Percentiles rank a stretch among this genome's conserved stretches.
Conservation (phyloP, 768 basidiomycete genomes). For the Kwoniella europaea region DNA sequence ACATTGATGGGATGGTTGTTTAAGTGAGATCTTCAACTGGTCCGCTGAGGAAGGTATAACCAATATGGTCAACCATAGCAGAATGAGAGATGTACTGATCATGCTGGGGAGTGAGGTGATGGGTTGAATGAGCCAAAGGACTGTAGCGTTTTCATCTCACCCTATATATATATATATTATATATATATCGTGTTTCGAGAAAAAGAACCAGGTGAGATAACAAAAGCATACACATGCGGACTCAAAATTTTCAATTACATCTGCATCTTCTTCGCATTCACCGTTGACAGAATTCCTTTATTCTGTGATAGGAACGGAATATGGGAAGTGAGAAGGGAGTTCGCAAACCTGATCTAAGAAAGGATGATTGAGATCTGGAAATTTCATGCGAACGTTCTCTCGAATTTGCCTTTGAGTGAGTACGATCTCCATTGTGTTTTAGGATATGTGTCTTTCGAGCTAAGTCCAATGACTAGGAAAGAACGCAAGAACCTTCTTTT, state of each 20-base stretch:
- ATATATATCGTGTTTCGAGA: background rate
- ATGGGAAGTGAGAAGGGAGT: background rate
- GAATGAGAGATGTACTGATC: background rate
- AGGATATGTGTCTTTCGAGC: background rate
- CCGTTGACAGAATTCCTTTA: background rate
- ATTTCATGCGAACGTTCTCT: background rate
- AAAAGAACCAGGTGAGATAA: too few relatives aligned
- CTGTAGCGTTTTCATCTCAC: background rate
- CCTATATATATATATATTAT: background rate
- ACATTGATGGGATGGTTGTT: conserved; percentile 7
- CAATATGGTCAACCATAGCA: background rate
- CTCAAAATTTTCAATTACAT: too few relatives aligned
- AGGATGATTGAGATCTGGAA: background rate
- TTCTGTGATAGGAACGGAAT: conserved; percentile 1
- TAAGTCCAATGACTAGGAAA: background rate
- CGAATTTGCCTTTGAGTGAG: background rate
- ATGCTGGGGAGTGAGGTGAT: background rate
- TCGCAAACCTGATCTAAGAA: background rate
- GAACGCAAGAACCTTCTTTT: background rate
- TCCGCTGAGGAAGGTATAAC: background rate
- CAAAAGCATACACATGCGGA: too few relatives aligned
- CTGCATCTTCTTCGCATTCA: background rate
- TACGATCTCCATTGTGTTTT: background rate
- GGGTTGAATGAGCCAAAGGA: background rate
- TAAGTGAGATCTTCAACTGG: background rate